These are phyloP conservation scores for Nissolia schottii DNA, from an alignment of 306 rosid genomes.

Conservation along the genomic window DNA sequence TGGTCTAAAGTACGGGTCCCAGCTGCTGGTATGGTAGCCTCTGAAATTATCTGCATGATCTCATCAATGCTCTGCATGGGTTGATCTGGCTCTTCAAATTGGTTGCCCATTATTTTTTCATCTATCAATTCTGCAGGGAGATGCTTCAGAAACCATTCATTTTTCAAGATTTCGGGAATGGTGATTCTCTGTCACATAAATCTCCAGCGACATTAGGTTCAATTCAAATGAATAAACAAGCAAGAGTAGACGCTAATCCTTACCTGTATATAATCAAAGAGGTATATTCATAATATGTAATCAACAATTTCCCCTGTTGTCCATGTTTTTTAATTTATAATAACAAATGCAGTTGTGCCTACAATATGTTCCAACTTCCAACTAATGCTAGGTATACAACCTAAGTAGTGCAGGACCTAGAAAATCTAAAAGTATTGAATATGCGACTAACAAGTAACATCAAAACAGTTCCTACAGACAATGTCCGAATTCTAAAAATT, in stretches of 20 bases:
- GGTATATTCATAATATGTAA: neutral
- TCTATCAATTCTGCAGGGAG: slow-evolving; percentile 79
- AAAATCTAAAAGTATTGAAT: neutral
- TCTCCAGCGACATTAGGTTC: slow-evolving; percentile 18
- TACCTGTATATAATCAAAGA: slow-evolving; percentile 1
- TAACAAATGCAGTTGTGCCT: neutral
- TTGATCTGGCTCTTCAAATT: slow-evolving; percentile 85
- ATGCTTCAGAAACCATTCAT: slow-evolving; percentile 80
- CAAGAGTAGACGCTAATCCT: slow-evolving; percentile 7
- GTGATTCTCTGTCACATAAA: slow-evolving; percentile 62
- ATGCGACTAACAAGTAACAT: no score
- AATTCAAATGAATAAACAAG: neutral
- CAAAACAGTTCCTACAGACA: neutral
- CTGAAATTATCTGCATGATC: slow-evolving; percentile 90
- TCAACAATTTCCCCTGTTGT: neutral
- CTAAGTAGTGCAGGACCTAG: neutral
- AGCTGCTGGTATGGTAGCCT: slow-evolving; percentile 83
- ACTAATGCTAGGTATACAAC: neutral
- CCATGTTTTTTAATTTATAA: neutral
- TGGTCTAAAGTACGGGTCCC: slow-evolving; percentile 50
- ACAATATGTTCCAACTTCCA: neutral
- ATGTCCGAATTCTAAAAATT: neutral
- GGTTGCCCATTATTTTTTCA: slow-evolving; percentile 52
- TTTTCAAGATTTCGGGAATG: slow-evolving; percentile 75
- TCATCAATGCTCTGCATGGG: slow-evolving; percentile 78